Conservation (phyloP, 2,329 filamentous ascomycete genomes). For the Madurella fahalii region DNA sequence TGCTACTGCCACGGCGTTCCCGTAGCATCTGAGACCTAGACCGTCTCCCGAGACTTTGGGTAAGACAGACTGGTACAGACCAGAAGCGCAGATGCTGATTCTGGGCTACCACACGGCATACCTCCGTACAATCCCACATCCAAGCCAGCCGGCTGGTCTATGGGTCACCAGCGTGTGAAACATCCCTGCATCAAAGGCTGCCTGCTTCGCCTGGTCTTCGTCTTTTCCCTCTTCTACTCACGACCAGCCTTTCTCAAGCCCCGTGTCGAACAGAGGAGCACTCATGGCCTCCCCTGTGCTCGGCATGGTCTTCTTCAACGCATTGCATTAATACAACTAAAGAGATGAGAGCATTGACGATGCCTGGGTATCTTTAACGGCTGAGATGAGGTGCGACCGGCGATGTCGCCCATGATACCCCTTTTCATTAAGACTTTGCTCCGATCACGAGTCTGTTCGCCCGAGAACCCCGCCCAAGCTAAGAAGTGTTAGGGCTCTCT, state of each 20-base stretch:
- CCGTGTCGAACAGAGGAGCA: background rate
- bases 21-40: background rate
- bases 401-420: background rate
- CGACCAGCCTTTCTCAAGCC: background rate
- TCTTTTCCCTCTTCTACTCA: background rate
- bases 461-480: background rate
- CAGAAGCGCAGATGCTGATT: background rate
- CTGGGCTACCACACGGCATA: background rate
- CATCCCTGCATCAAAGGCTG: background rate
- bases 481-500: slow-evolving; percentile 14
- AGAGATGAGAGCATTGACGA: background rate
- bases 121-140: background rate
- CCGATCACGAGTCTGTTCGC: slow-evolving; percentile 9
- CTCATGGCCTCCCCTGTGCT: background rate
- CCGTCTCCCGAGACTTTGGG: background rate
- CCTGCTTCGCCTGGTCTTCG: background rate
- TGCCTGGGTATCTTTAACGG: background rate
- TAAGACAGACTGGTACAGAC: background rate
- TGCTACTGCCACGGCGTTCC: background rate
- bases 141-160: background rate
- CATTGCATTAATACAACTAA: background rate
- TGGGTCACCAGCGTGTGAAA: background rate
- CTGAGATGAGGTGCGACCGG: background rate
- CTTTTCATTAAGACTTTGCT: background rate
- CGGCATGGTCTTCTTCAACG: background rate